These are phyloP conservation scores for Gyromitra esculenta DNA, from an alignment of 2,329 filamentous ascomycete species.

Conservation along the genomic window DNA sequence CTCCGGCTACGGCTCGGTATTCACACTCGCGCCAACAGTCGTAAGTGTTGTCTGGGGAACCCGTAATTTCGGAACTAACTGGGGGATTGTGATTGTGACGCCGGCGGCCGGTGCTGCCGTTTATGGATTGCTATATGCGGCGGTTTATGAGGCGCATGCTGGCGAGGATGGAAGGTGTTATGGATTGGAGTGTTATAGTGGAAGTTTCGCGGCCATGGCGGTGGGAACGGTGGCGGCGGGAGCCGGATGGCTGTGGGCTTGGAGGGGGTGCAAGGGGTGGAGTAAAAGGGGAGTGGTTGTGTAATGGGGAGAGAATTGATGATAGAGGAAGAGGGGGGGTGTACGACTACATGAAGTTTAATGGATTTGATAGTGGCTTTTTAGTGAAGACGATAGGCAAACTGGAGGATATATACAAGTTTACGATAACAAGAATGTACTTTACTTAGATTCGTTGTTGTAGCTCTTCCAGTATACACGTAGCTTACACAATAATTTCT, in stretches of 20 bases:
- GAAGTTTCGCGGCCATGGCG: slow-evolving; percentile 86
- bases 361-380: not conserved
- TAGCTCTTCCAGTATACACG: too few species aligned
- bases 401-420: not conserved
- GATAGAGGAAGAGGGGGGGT: not conserved
- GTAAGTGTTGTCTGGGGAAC: slow-evolving; percentile 97
- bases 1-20: slow-evolving; percentile 90
- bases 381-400: not conserved
- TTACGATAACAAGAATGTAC: too few species aligned
- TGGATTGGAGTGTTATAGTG: slow-evolving; percentile 81
- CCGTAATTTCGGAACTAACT: slow-evolving; percentile 98
- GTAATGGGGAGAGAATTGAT: slow-evolving; percentile 9
- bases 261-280: slow-evolving; percentile 58
- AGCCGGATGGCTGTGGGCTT: slow-evolving; percentile 59
- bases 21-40: slow-evolving; percentile 88
- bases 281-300: slow-evolving; percentile 55
- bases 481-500: too few species aligned
- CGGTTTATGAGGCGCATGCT: slow-evolving; percentile 77
- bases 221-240: slow-evolving; percentile 63
- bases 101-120: slow-evolving; percentile 87
- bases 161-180: slow-evolving; percentile 61
- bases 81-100: slow-evolving; percentile 91
- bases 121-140: slow-evolving; percentile 88
- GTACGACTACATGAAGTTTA: not conserved
- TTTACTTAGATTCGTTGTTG: too few species aligned